phyloP scores from a whole-genome alignment of 306 rosid genomes.

The Corylus americana region DNA sequence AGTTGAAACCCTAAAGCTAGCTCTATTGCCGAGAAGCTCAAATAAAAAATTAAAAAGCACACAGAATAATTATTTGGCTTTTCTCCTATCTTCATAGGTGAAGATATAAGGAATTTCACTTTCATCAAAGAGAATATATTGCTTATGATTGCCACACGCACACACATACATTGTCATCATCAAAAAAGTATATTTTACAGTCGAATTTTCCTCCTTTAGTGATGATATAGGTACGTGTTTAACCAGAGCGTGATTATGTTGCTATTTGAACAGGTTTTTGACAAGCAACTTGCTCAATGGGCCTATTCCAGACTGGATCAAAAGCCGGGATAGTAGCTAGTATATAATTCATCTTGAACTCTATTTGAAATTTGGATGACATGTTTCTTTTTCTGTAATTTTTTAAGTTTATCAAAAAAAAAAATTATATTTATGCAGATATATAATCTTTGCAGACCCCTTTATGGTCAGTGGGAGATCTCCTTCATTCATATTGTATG shows the following conservation, averaged over 20 bases:
- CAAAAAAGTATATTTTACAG: neutral
- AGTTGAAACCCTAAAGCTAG: neutral
- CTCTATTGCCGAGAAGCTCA: neutral
- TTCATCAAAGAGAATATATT: neutral
- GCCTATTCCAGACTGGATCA: slow-evolving; percentile 29
- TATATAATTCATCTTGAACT: neutral
- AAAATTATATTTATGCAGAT: too few relatives aligned
- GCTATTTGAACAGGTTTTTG: slow-evolving; percentile 22
- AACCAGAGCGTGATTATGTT: neutral
- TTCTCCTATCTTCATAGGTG: too few relatives aligned
- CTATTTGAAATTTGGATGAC: too few relatives aligned
- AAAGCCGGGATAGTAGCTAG: neutral
- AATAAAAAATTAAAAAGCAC: neutral
- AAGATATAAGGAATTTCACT: too few relatives aligned
- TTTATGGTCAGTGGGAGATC: too few relatives aligned
- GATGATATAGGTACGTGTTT: neutral
- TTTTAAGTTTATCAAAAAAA: too few relatives aligned
- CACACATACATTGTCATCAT: neutral
- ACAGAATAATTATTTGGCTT: neutral
- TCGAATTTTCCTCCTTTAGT: neutral
- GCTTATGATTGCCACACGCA: neutral
- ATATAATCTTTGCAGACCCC: too few relatives aligned
- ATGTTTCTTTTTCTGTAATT: too few relatives aligned
- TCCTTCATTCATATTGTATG: too few relatives aligned
- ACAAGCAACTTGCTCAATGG: slow-evolving; percentile 30